phyloP scores from a whole-genome alignment of 169 alveolate genomes.

The Plasmodium coatneyi region DNA sequence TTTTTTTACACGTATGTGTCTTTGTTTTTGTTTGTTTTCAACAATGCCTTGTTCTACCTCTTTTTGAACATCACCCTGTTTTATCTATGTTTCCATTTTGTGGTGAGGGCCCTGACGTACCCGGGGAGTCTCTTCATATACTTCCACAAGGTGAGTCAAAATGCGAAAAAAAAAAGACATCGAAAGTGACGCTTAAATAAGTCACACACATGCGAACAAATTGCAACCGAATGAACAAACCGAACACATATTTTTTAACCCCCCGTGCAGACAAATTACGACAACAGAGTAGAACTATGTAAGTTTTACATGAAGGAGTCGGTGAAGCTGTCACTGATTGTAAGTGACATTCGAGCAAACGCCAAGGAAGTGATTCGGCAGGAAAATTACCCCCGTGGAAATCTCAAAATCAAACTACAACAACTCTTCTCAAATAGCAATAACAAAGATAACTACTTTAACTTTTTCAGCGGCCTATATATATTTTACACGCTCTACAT shows the following conservation, averaged over 20 bases:
- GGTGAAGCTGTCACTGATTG: conserved; percentile 17
- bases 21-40: conserved; percentile 51
- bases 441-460: conserved; percentile 42
- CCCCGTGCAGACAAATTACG: conserved; percentile 48
- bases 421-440: conserved; percentile 30
- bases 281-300: conserved; percentile 39
- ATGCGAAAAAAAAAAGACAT: neutral
- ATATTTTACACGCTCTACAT: conserved; percentile 61
- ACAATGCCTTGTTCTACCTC: conserved; percentile 61
- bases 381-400: neutral
- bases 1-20: conserved; percentile 70
- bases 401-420: conserved; percentile 32
- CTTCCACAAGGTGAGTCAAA: conserved; percentile 31
- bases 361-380: conserved; percentile 11
- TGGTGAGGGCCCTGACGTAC: conserved; percentile 67
- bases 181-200: neutral
- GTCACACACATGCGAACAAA: neutral
- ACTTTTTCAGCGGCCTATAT: conserved; percentile 56
- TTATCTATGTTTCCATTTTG: conserved; percentile 65
- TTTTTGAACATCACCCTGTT: conserved; percentile 42
- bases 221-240: neutral
- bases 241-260: neutral
- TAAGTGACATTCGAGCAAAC: conserved; percentile 18
- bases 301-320: conserved; percentile 62
- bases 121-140: conserved; percentile 66